Evolutionary conservation across 1,284 basidiomycete species (phyloP), one percentile per base, ranked within the genome.

Genomic region (Lignosus rhinocerotis): DNA sequence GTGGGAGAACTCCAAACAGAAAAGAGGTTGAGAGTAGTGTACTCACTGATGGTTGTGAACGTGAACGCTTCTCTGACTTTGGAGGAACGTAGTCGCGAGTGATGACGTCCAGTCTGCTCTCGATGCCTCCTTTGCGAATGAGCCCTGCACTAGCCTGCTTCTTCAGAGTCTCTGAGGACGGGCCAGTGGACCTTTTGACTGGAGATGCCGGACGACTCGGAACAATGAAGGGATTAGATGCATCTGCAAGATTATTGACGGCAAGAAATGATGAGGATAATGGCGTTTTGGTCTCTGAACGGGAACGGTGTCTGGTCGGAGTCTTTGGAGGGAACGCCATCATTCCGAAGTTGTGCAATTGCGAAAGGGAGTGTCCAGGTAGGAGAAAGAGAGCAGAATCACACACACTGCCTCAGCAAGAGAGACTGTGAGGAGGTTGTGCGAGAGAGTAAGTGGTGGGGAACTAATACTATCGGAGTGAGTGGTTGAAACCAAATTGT

Each of bases 61-160:
- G 83, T 0, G 87, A 89, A 3, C 90, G 81, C 66, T 88, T 90
- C 63, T 89, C 83, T n/a, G 77, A 69, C 62, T 83, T 85, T 11
- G 80, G 80, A 5, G 62, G 62, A 46, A 80, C 73, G 62, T 84
- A 83, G 64, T 85, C 84, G 41, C 79, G 76, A 0, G 84, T 85
- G 55, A 92, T 82, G 21, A 91, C 86, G 52, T 92, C 85, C 21
- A 92, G 74, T 60, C 87, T 79, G 62, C 85, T 87, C 70, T 92
- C 90, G 14, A 91, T 73, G 6, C 89, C 89, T 33, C 90, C 90
- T 61, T 84, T 88, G 33, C 88, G 76, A 59, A 92, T 85, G 10
- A 92, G 80, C 3, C 88, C 88, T 2, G 72, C 72, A 59, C 79
- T 83, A 0, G 87, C 86, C 67, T 90, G 87, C 2, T 82, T 78